These are phyloP conservation scores for Daldinia vernicosa DNA, from an alignment of 495 filamentous ascomycete genomes.

Conservation along the genomic window DNA sequence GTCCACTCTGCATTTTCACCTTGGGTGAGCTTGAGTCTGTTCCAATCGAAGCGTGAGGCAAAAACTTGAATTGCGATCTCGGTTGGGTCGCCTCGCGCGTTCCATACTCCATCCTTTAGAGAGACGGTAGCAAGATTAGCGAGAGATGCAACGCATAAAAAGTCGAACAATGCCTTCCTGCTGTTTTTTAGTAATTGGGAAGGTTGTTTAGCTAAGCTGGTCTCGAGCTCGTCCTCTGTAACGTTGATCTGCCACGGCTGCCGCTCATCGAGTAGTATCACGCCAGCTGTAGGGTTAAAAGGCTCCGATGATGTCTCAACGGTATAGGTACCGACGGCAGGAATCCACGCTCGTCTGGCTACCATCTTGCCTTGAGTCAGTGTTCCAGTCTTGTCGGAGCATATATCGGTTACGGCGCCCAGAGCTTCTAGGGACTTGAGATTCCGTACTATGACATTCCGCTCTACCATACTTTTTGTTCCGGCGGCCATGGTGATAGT, in stretches of 20 bases:
- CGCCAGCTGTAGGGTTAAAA: conserved; percentile 64
- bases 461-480: conserved; percentile 60
- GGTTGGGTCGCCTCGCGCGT: conserved; percentile 71
- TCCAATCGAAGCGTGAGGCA: conserved; percentile 68
- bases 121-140: conserved; percentile 71
- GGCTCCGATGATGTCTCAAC: conserved; percentile 65
- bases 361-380: conserved; percentile 74
- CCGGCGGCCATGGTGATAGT: conserved; percentile 65
- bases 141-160: conserved; percentile 68
- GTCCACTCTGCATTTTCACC: conserved; percentile 63
- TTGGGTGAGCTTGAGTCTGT: conserved; percentile 60
- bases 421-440: conserved; percentile 66
- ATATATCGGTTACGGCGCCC: conserved; percentile 75
- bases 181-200: conserved; percentile 41
- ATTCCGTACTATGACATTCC: conserved; percentile 62
- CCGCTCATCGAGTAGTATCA: conserved; percentile 55
- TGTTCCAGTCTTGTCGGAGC: conserved; percentile 78
- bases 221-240: background rate
- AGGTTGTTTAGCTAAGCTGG: conserved; percentile 40
- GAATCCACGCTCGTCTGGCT: conserved; percentile 63
- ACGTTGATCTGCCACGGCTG: conserved; percentile 43
- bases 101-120: conserved; percentile 61
- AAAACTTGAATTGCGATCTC: conserved; percentile 78
- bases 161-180: conserved; percentile 58
- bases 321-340: conserved; percentile 65